A percentile compares a stretch with the other conserved stretches of the same genome.
Evolutionary conservation across 2,329 filamentous ascomycete species (phyloP).

Genomic region (Epichloe amarillans): DNA sequence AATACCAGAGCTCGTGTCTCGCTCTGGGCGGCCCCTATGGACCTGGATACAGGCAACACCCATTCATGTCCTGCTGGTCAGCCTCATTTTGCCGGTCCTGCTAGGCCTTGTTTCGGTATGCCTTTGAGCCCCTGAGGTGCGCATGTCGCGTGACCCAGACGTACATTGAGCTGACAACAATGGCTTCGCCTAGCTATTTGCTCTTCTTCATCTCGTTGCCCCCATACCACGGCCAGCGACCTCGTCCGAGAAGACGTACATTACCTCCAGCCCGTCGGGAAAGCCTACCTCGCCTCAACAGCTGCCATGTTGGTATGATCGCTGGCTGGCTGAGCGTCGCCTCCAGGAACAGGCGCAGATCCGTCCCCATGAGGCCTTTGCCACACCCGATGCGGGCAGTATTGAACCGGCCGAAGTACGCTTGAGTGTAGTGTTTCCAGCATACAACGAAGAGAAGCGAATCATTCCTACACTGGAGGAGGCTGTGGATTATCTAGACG

Average conservation of each 20-base stretch:
- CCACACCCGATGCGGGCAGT: conserved; percentile 34
- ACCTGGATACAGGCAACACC: conserved; percentile 25
- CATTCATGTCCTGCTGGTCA: conserved; percentile 23
- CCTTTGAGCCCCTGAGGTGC: background rate
- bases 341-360: conserved; percentile 27
- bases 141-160: too few relatives aligned
- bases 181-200: conserved; percentile 33
- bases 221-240: conserved; percentile 64
- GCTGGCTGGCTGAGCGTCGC: conserved; percentile 50
- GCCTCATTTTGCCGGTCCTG: conserved; percentile 20
- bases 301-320: conserved; percentile 81
- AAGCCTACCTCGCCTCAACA: conserved; percentile 24
- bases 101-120: conserved; percentile 26
- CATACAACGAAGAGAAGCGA: conserved; percentile 85
- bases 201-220: conserved; percentile 60
- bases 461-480: conserved; percentile 79
- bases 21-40: conserved; percentile 22
- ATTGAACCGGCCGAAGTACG: conserved; percentile 70
- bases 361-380: conserved; percentile 23
- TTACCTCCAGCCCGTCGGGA: conserved; percentile 53
- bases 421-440: conserved; percentile 84
- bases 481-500: conserved; percentile 74
- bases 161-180: conserved; percentile 5
- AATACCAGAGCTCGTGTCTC: conserved; percentile 19
- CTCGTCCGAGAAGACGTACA: conserved; percentile 73